A percentile compares a stretch with the other conserved stretches of the same genome.
Evolutionary conservation across 257 asterid genomes (phyloP).

Genomic region (Cynanchum wilfordii): DNA sequence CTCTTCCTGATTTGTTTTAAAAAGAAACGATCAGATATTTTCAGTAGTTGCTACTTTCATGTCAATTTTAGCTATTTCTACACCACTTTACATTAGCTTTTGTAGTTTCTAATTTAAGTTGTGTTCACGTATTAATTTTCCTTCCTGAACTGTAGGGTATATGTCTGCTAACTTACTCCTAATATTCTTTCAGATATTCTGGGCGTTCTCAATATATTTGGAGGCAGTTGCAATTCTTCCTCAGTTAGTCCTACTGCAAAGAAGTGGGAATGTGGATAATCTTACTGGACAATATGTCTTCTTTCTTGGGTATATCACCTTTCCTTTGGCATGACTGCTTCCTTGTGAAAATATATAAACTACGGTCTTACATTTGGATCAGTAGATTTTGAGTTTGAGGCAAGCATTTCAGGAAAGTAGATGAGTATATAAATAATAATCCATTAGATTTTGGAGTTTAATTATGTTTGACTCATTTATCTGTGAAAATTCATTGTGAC

Average conservation of each 20-base stretch:
- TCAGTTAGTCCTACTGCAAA: conserved; percentile 87
- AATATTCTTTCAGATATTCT: conserved; percentile 49
- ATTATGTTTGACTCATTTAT: background rate
- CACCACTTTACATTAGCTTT: background rate
- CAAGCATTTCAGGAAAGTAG: background rate
- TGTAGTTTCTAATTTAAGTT: background rate
- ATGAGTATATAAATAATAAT: background rate
- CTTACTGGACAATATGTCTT: conserved; percentile 88
- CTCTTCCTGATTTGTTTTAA: background rate
- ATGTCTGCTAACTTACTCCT: conserved; percentile 8
- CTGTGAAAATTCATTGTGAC: background rate
- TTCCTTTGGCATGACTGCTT: background rate
- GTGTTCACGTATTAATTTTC: background rate
- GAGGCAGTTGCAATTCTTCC: conserved; percentile 84
- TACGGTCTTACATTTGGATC: background rate
- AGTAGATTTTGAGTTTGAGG: background rate
- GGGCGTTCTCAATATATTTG: conserved; percentile 87
- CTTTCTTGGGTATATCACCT: conserved; percentile 74
- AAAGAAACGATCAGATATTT: background rate
- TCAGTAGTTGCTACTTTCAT: background rate
- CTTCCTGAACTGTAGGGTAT: too few relatives aligned
- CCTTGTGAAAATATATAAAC: background rate
- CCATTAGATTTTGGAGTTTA: background rate
- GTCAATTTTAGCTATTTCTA: background rate
- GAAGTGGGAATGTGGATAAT: conserved; percentile 97